A percentile compares a stretch with the other conserved stretches of the same genome.
phyloP scores from a whole-genome alignment of 148 eudicot genomes.

The Talinum fruticosum region DNA sequence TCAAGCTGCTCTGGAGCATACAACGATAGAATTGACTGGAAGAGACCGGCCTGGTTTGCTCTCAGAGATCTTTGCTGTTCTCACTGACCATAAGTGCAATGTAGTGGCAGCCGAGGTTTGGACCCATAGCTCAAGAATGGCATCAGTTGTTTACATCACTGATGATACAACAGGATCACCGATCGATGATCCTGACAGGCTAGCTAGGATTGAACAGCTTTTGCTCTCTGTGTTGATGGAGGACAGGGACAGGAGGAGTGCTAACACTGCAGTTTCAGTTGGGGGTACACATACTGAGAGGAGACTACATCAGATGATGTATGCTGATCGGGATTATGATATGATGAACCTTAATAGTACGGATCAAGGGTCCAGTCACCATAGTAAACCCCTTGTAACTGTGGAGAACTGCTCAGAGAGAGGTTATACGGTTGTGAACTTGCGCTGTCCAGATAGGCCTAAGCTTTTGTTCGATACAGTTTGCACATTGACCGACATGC shows the following conservation, averaged over 20 bases:
- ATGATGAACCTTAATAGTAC: conserved; percentile 17
- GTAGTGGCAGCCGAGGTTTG: conserved; percentile 84
- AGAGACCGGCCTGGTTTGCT: conserved; percentile 82
- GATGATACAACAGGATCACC: conserved; percentile 57
- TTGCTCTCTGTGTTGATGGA: conserved; percentile 66
- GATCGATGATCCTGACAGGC: conserved; percentile 54
- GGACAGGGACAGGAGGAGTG: conserved; percentile 55
- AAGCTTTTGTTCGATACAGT: conserved; percentile 82
- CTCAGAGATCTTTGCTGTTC: conserved; percentile 82
- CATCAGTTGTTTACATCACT: conserved; percentile 73
- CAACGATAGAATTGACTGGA: conserved; percentile 78
- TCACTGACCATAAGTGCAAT: conserved; percentile 70
- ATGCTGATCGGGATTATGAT: conserved; percentile 87
- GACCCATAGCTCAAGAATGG: conserved; percentile 95
- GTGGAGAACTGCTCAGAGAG: conserved; percentile 66
- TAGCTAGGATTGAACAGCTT: conserved; percentile 65
- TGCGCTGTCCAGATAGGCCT: conserved; percentile 72
- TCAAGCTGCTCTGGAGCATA: conserved; percentile 62
- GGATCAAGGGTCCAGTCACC: conserved; percentile 29
- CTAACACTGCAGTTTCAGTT: conserved; percentile 66
- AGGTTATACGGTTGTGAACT: conserved; percentile 72
- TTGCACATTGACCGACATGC: conserved; percentile 83
- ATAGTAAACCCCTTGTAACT: conserved; percentile 46
- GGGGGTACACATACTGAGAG: conserved; percentile 72
- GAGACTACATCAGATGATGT: conserved; percentile 92